A percentile compares a stretch with the other conserved stretches of the same genome.
These are phyloP conservation scores for Scutellaria galericulata DNA, from an alignment of 257 asterid genomes.

Conservation along the genomic window DNA sequence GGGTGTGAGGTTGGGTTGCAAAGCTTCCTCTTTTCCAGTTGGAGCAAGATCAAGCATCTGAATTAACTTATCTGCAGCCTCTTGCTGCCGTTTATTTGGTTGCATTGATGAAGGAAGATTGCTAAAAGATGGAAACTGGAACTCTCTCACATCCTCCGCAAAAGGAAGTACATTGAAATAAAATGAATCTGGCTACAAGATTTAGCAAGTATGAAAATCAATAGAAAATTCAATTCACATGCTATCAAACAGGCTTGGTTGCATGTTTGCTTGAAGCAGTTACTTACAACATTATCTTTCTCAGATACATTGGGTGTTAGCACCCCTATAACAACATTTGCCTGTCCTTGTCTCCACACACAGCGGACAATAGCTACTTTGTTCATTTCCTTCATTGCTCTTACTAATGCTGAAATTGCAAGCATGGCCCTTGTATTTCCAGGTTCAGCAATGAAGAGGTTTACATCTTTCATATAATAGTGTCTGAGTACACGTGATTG, in stretches of 20 bases:
- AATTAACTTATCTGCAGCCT: conserved; percentile 83
- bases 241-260: not conserved
- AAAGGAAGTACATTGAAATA: conserved; percentile 98
- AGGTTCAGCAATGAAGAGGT: conserved; percentile 92
- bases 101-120: conserved; percentile 78
- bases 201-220: conserved; percentile 15
- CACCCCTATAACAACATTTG: conserved; percentile 85
- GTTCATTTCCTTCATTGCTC: conserved; percentile 89
- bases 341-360: conserved; percentile 98
- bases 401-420: conserved; percentile 89
- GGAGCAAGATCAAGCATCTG: conserved; percentile 92
- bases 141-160: conserved; percentile 98
- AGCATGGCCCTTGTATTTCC: conserved; percentile 66
- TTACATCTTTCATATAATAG: conserved; percentile 91
- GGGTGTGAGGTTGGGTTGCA: conserved; percentile 86
- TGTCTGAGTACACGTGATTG: conserved; percentile 59
- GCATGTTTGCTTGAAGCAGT: conserved; percentile 12
- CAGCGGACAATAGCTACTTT: conserved; percentile 93
- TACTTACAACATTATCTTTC: conserved; percentile 67
- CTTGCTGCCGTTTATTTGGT: conserved; percentile 88
- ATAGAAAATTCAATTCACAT: conserved; percentile 16
- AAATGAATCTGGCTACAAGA: conserved; percentile 83
- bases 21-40: conserved; percentile 67
- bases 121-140: conserved; percentile 91
- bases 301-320: conserved; percentile 84